A percentile compares a stretch with the other conserved stretches of the same genome.
Evolutionary conservation across 2,329 filamentous ascomycete species (phyloP).

Genomic region (Emergomyces pasteurianus): DNA sequence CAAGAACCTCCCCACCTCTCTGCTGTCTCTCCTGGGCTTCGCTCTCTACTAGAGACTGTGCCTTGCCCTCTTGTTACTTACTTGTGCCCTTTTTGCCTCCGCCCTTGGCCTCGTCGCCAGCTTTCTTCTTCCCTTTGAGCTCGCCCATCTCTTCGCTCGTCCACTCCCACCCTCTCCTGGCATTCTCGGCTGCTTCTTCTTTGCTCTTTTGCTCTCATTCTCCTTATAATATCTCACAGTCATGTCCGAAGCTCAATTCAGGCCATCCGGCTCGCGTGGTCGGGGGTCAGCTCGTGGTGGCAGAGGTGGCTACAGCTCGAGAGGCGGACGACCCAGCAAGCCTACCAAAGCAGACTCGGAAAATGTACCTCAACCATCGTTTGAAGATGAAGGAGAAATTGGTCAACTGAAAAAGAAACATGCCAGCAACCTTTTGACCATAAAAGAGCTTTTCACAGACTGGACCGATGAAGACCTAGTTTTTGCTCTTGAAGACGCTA

Average conservation of each 20-base stretch:
- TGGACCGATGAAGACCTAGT: constrained; percentile 95
- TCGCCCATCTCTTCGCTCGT: constrained; percentile 1
- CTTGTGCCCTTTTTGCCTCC: constrained; percentile 13
- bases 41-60: constrained; percentile 17
- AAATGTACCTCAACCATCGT: constrained; percentile 47
- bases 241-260: constrained; percentile 93
- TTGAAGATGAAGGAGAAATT: constrained; percentile 79
- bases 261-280: constrained; percentile 72
- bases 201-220: constrained; percentile 14
- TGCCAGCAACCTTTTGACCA: constrained; percentile 60
- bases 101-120: constrained; percentile 3
- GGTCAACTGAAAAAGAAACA: constrained; percentile 88
- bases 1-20: constrained; percentile 2
- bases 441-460: constrained; percentile 88
- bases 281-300: constrained; percentile 83
- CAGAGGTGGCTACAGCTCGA: constrained; percentile 58
- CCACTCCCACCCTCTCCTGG: not conserved
- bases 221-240: constrained; percentile 30
- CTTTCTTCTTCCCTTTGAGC: constrained; percentile 7
- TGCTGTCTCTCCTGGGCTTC: not conserved
- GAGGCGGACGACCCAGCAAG: constrained; percentile 58
- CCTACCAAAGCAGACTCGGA: constrained; percentile 63
- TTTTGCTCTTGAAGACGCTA: constrained; percentile 72
- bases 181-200: constrained; percentile 18
- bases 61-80: constrained; percentile 16